phyloP scores from a whole-genome alignment of 1,284 basidiomycete genomes.

The Pulveroboletus sp. region DNA sequence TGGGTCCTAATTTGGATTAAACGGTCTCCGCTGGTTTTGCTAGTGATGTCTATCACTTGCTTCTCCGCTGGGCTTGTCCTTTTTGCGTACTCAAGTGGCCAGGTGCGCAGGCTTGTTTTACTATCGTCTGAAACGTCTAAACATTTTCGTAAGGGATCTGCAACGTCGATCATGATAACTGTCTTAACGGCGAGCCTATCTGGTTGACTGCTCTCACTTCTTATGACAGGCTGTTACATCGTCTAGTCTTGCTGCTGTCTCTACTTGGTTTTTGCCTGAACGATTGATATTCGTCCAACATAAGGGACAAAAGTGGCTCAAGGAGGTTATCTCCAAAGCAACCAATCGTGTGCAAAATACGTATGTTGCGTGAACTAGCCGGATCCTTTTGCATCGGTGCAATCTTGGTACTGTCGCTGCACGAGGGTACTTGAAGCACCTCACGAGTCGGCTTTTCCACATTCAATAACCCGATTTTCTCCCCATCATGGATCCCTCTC shows the following conservation, averaged over 20 bases:
- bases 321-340: slow-evolving; percentile 46
- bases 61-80: slow-evolving; percentile 54
- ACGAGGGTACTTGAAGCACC: slow-evolving; percentile 23
- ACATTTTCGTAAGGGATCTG: slow-evolving; percentile 39
- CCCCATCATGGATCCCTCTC: neutral
- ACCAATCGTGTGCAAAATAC: slow-evolving; percentile 41
- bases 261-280: slow-evolving; percentile 74
- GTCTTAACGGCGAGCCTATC: slow-evolving; percentile 55
- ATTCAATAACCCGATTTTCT: slow-evolving; percentile 21
- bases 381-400: slow-evolving; percentile 26
- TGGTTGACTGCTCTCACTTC: slow-evolving; percentile 2
- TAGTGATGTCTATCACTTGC: slow-evolving; percentile 54
- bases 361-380: slow-evolving; percentile 19
- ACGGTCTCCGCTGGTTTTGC: slow-evolving; percentile 51
- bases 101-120: slow-evolving; percentile 34
- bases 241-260: slow-evolving; percentile 73
- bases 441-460: slow-evolving; percentile 30
- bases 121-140: slow-evolving; percentile 18
- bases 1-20: slow-evolving; percentile 54
- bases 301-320: slow-evolving; percentile 71
- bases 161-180: slow-evolving; percentile 60
- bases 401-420: slow-evolving; percentile 21
- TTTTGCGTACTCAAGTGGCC: slow-evolving; percentile 48
- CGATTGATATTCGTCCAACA: slow-evolving; percentile 67
- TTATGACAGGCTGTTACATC: slow-evolving; percentile 47